A percentile compares a stretch with the other conserved stretches of the same genome.
Conservation (phyloP, 2,329 filamentous ascomycete genomes). For the Aureobasidium leucospermi region DNA sequence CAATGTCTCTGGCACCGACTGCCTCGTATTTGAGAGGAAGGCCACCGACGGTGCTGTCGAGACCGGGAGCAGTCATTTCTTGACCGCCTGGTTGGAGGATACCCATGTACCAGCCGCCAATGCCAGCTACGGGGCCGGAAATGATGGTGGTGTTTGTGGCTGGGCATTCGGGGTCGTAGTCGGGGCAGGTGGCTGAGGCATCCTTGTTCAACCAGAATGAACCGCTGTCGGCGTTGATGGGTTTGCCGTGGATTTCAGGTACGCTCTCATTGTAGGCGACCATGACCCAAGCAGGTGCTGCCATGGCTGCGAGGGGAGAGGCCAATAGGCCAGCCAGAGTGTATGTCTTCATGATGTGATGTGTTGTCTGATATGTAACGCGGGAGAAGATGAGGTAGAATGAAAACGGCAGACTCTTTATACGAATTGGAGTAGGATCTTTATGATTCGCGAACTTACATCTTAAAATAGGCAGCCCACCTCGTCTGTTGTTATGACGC, state of each 20-base stretch:
- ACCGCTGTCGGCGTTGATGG: slow-evolving; percentile 9
- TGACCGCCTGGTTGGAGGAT: not conserved
- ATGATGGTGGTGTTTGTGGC: slow-evolving; percentile 6
- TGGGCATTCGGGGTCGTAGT: slow-evolving; percentile 6
- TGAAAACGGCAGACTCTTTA: not conserved
- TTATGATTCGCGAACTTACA: not conserved
- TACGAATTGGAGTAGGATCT: not conserved
- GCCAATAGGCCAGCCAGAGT: not conserved
- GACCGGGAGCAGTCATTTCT: not conserved
- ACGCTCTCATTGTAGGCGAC: slow-evolving; percentile 7
- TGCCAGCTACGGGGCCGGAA: not conserved
- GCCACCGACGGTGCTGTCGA: not conserved
- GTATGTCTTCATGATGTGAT: slow-evolving; percentile 1
- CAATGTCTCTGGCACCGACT: not conserved
- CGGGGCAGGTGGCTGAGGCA: slow-evolving; percentile 2
- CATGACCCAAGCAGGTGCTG: slow-evolving; percentile 7
- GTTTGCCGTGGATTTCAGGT: slow-evolving; percentile 8
- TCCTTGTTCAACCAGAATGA: slow-evolving; percentile 5
- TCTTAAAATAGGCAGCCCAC: not conserved
- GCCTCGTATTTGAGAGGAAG: not conserved
- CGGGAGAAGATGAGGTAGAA: not conserved
- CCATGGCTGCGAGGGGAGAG: slow-evolving; percentile 1
- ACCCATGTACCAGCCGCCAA: slow-evolving; percentile 4
- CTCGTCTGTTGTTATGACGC: not conserved
- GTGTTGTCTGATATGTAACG: not conserved